A percentile compares a stretch with the other conserved stretches of the same genome.
Conservation (phyloP, 768 basidiomycete genomes). For the Paxillus involutus region DNA sequence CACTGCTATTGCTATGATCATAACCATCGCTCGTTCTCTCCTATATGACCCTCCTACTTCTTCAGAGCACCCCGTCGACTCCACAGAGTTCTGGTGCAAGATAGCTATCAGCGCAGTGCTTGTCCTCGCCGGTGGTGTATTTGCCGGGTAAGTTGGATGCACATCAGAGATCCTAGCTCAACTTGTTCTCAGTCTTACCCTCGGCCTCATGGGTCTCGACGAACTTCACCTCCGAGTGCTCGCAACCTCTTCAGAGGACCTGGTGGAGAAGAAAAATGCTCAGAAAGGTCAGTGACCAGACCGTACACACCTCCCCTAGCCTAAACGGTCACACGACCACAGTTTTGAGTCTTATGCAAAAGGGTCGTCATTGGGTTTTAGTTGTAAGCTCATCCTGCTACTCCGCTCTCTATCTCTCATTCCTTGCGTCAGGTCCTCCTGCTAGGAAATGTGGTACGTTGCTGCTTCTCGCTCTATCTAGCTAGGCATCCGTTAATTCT, state of each 20-base stretch:
- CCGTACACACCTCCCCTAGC: background rate
- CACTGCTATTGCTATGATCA: constrained; percentile 12
- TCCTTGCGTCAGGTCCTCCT: constrained; percentile 64
- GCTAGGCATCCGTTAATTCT: background rate
- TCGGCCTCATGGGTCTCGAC: constrained; percentile 93
- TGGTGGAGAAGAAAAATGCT: constrained; percentile 65
- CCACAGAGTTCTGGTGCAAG: constrained; percentile 75
- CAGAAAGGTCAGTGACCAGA: constrained; percentile 50
- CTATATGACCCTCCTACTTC: background rate
- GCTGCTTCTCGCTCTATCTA: background rate
- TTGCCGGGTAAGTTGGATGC: constrained; percentile 72
- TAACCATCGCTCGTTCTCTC: constrained; percentile 4
- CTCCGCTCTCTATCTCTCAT: constrained; percentile 3
- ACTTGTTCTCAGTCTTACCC: constrained; percentile 59
- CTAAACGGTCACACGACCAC: constrained; percentile 5
- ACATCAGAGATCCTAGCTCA: background rate
- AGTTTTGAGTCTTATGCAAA: constrained; percentile 58
- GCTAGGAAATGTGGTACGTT: constrained; percentile 80
- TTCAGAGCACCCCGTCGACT: constrained; percentile 37
- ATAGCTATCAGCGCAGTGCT: constrained; percentile 63
- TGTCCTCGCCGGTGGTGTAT: constrained; percentile 86
- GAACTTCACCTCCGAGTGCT: constrained; percentile 88
- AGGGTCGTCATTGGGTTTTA: constrained; percentile 89
- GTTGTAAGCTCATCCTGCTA: constrained; percentile 52
- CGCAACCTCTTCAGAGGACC: constrained; percentile 76